Percentiles rank a stretch among this genome's conserved stretches.
Conservation (phyloP, 768 basidiomycete species). For the Butyriboletus loyo region DNA sequence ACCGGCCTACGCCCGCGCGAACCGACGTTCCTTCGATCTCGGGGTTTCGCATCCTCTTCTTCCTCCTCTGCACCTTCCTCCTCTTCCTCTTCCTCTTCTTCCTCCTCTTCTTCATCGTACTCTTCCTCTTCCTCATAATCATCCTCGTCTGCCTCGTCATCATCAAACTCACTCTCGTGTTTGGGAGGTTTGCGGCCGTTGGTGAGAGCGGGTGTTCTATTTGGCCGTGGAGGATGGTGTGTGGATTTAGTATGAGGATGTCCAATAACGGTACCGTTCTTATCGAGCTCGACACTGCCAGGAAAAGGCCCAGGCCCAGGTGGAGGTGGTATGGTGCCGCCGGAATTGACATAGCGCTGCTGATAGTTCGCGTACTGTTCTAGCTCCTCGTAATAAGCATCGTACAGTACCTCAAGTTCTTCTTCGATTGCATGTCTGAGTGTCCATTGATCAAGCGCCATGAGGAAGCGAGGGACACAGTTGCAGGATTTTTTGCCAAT, state of each 20-base stretch:
- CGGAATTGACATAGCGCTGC: constrained; percentile 90
- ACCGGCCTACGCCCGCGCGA: constrained; percentile 39
- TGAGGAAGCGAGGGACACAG: constrained; percentile 4
- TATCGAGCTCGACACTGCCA: constrained; percentile 94
- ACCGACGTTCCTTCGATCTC: constrained; percentile 33
- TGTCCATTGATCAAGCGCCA: constrained; percentile 15
- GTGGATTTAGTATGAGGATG: constrained; percentile 30
- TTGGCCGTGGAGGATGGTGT: constrained; percentile 41
- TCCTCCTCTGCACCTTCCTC: constrained; percentile 65
- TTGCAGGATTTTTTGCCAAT: constrained; percentile 13
- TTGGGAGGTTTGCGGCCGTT: constrained; percentile 44
- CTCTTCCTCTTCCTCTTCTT: constrained; percentile 63
- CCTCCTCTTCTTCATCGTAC: constrained; percentile 62
- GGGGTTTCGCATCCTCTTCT: constrained; percentile 46
- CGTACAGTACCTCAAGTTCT: constrained; percentile 99
- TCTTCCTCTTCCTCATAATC: constrained; percentile 55
- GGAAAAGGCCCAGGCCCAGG: constrained; percentile 98
- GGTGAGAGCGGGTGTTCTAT: constrained; percentile 32
- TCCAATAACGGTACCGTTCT: constrained; percentile 71
- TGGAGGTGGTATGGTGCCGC: constrained; percentile 86
- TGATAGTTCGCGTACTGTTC: constrained; percentile 98
- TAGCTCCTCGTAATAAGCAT: constrained; percentile 99
- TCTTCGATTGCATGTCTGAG: constrained; percentile 94
- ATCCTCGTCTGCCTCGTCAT: constrained; percentile 58
- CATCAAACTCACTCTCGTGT: constrained; percentile 63